Conservation (phyloP, 2,329 filamentous ascomycete genomes). For the Cytospora chrysosperma region DNA sequence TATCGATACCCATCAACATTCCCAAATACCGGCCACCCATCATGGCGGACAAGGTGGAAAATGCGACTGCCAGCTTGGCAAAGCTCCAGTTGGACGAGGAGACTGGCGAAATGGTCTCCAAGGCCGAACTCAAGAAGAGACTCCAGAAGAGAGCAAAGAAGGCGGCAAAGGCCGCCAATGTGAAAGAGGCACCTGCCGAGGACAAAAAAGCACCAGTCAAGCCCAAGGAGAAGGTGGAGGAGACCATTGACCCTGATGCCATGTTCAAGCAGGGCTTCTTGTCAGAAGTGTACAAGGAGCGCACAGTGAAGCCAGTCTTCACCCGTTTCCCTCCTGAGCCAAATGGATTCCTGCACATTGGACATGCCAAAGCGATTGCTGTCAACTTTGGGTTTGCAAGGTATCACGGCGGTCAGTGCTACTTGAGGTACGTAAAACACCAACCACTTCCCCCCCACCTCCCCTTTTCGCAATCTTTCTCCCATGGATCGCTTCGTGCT, state of each 20-base stretch:
- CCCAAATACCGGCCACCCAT: not conserved
- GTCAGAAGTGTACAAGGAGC: slow-evolving; percentile 67
- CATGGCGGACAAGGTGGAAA: slow-evolving; percentile 37
- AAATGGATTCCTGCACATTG: slow-evolving; percentile 91
- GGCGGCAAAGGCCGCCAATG: slow-evolving; percentile 29
- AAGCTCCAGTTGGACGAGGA: slow-evolving; percentile 43
- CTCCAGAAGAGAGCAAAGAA: slow-evolving; percentile 35
- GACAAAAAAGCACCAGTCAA: slow-evolving; percentile 32
- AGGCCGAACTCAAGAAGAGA: slow-evolving; percentile 41
- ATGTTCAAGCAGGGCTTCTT: slow-evolving; percentile 84
- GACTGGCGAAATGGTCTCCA: slow-evolving; percentile 43
- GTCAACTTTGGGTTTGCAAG: slow-evolving; percentile 95
- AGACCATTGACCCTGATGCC: slow-evolving; percentile 52
- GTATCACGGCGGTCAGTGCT: slow-evolving; percentile 68
- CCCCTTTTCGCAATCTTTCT: no score
- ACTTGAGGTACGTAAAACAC: slow-evolving; percentile 20
- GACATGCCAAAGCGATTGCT: slow-evolving; percentile 92
- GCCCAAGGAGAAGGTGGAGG: slow-evolving; percentile 48
- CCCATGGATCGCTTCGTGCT: not conserved
- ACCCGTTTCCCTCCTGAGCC: slow-evolving; percentile 84
- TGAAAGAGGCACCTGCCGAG: slow-evolving; percentile 22
- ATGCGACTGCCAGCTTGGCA: slow-evolving; percentile 30
- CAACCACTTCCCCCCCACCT: no score
- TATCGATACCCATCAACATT: not conserved
- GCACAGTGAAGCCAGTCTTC: slow-evolving; percentile 59